phyloP scores from a whole-genome alignment of 2,329 filamentous ascomycete genomes.

The Penicillium brevicompactum region DNA sequence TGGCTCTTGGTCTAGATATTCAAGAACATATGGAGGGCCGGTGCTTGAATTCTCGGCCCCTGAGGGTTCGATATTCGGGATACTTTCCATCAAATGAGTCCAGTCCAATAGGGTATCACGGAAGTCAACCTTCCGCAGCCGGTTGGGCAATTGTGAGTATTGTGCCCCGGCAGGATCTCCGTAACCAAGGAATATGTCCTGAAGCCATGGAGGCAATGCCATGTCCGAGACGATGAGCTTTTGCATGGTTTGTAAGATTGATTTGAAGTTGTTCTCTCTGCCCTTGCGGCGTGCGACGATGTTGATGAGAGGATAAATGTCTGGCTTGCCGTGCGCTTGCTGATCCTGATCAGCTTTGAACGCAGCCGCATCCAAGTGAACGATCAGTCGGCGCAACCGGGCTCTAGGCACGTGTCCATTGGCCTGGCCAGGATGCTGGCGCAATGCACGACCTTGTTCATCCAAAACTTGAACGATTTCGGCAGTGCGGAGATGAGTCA shows the following conservation, averaged over 20 bases:
- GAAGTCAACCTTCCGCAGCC: constrained; percentile 79
- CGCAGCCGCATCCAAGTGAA: constrained; percentile 77
- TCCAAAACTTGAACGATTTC: constrained; percentile 85
- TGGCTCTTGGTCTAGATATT: constrained; percentile 60
- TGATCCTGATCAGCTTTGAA: constrained; percentile 77
- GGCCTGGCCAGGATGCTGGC: constrained; percentile 59
- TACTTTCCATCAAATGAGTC: constrained; percentile 87
- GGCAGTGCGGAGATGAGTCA: constrained; percentile 75
- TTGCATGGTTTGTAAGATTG: constrained; percentile 88
- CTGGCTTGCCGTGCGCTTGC: constrained; percentile 66
- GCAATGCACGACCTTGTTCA: constrained; percentile 74
- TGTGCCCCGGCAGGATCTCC: constrained; percentile 87
- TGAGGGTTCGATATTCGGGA: constrained; percentile 83
- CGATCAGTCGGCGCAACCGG: constrained; percentile 68
- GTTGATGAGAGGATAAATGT: constrained; percentile 84
- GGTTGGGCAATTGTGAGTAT: constrained; percentile 79
- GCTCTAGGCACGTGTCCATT: constrained; percentile 65
- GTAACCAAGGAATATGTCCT: constrained; percentile 97
- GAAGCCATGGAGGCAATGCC: constrained; percentile 85
- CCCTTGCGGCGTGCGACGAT: constrained; percentile 79
- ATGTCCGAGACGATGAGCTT: constrained; percentile 82
- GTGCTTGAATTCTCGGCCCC: constrained; percentile 73
- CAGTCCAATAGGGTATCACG: constrained; percentile 94
- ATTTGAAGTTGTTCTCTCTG: constrained; percentile 96
- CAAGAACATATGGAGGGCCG: constrained; percentile 82